phyloP scores from a whole-genome alignment of 768 basidiomycete species.

The Tephrocybe sp. region DNA sequence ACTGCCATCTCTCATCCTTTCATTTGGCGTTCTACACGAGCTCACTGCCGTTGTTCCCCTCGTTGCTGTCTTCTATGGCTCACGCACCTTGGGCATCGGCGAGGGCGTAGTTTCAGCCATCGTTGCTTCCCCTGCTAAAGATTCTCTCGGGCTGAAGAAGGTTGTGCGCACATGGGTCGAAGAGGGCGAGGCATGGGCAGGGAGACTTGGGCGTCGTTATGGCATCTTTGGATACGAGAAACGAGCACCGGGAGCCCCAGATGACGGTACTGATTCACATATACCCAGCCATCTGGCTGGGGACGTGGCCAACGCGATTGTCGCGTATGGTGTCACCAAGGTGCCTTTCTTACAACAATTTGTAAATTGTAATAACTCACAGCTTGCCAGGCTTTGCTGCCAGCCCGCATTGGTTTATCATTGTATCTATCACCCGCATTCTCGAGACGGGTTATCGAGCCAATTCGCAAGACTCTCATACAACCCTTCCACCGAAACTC shows the following conservation, averaged over 20 bases:
- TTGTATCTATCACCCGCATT: slow-evolving; percentile 74
- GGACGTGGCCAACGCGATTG: slow-evolving; percentile 78
- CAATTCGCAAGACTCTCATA: slow-evolving; percentile 43
- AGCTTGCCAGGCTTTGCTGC: slow-evolving; percentile 62
- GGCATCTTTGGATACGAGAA: slow-evolving; percentile 81
- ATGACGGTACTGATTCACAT: slow-evolving; percentile 23
- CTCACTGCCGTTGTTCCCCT: slow-evolving; percentile 79
- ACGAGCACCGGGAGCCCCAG: slow-evolving; percentile 29
- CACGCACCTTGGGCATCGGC: slow-evolving; percentile 68
- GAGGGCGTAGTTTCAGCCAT: slow-evolving; percentile 55
- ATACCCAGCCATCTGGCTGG: slow-evolving; percentile 53
- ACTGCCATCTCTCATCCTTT: slow-evolving; percentile 70
- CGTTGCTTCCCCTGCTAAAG: slow-evolving; percentile 10
- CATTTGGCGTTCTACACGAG: slow-evolving; percentile 86
- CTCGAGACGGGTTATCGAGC: slow-evolving; percentile 66
- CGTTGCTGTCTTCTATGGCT: slow-evolving; percentile 69
- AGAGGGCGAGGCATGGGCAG: slow-evolving; percentile 75
- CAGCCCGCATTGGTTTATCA: slow-evolving; percentile 70
- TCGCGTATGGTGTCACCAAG: slow-evolving; percentile 82
- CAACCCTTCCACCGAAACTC: slow-evolving; percentile 29
- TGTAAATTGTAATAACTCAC: too few species aligned
- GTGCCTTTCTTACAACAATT: too few species aligned
- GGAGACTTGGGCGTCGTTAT: slow-evolving; percentile 71
- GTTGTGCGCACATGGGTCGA: slow-evolving; percentile 63
- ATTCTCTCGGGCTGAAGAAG: slow-evolving; percentile 38